Evolutionary conservation across 768 basidiomycete species (phyloP).

Genomic region (Mycena rebaudengoi): DNA sequence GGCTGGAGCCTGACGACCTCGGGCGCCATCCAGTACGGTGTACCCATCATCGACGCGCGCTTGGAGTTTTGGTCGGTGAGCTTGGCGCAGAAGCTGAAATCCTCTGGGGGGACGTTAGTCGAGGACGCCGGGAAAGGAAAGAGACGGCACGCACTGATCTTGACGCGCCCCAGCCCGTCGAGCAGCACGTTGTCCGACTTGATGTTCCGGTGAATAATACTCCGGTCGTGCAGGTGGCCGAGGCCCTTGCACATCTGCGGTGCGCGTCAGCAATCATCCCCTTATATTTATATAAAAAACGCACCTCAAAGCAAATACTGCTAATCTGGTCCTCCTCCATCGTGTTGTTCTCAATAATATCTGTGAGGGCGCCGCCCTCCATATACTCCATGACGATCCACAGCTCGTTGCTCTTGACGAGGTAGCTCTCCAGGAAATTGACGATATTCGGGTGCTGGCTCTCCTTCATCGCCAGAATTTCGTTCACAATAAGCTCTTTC

Average conservation of each 20-base stretch:
- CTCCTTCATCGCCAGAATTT: slow-evolving; percentile 99
- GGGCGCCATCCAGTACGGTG: slow-evolving; percentile 72
- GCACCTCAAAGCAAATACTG: slow-evolving; percentile 71
- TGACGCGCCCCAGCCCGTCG: slow-evolving; percentile 74
- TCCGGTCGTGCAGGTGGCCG: slow-evolving; percentile 73
- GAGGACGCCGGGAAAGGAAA: background rate
- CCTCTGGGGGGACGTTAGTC: slow-evolving; percentile 50
- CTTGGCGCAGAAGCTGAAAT: slow-evolving; percentile 79
- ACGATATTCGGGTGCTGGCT: slow-evolving; percentile 79
- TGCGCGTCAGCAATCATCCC: background rate
- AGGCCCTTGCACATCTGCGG: slow-evolving; percentile 81
- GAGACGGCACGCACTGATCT: slow-evolving; percentile 71
- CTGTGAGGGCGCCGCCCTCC: slow-evolving; percentile 76
- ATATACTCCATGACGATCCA: slow-evolving; percentile 87
- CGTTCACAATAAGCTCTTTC: slow-evolving; percentile 97
- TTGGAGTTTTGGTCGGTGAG: slow-evolving; percentile 77
- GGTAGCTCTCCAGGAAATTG: slow-evolving; percentile 75
- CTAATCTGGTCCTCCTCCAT: slow-evolving; percentile 77
- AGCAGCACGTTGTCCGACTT: slow-evolving; percentile 80
- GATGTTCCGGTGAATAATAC: slow-evolving; percentile 80
- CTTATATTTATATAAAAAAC: slow-evolving; percentile 22
- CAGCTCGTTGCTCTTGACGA: slow-evolving; percentile 67
- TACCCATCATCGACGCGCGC: slow-evolving; percentile 80
- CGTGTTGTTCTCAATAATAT: slow-evolving; percentile 76
- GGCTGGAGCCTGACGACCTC: slow-evolving; percentile 80